Evolutionary conservation across 176 grass and related monocot species (phyloP), one percentile per base, ranked within the genome.

Genomic region (Oryza meyeriana): DNA sequence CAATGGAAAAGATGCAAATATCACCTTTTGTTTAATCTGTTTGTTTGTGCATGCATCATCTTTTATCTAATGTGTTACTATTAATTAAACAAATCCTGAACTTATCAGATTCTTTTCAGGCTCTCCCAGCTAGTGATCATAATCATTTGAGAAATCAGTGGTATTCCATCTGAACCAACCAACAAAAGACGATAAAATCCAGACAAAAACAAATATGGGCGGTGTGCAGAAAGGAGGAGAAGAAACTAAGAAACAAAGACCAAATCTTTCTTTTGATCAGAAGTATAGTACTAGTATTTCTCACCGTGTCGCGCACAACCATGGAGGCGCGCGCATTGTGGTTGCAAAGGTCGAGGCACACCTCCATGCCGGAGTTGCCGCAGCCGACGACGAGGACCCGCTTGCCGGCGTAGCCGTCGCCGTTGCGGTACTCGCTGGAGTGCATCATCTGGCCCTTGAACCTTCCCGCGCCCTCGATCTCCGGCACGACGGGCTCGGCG

Each of bases 361-460:
- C 80, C 77, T 98, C 95, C 95, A 95, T 98, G 0, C 90, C 95
- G 0, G 95, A 98, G 64, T 98, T 98, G 13, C 95, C 95, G 26
- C 92, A 95, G 24, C 95, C 95, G 35, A 98, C 87, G 66, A 98
- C 90, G 36, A 98, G 88, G 33, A 87, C 95, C 9, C 76, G 74
- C 84, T 93, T 98, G 4, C 79, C 82, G 3, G 67, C 8, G 34
- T 90, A 98, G 2, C 0, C 55, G 33, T 88, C 82, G 14, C 95
- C 95, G 52, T 76, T 91, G 26, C 82, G 84, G 85, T 98, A 98
- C 5, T 67, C 66, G 50, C 92, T 90, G 3, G 92, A 95, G 79
- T 98, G 95, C 50, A 95, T 78, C 16, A 91, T 47, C 24, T 81
- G 48, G 2, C 95, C 95, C 45, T 52, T 88, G 33, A 86, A 98